Percentiles rank a stretch among this genome's conserved stretches.
Conservation (phyloP, 2,329 filamentous ascomycete species). For the Phyllachora maydis region DNA sequence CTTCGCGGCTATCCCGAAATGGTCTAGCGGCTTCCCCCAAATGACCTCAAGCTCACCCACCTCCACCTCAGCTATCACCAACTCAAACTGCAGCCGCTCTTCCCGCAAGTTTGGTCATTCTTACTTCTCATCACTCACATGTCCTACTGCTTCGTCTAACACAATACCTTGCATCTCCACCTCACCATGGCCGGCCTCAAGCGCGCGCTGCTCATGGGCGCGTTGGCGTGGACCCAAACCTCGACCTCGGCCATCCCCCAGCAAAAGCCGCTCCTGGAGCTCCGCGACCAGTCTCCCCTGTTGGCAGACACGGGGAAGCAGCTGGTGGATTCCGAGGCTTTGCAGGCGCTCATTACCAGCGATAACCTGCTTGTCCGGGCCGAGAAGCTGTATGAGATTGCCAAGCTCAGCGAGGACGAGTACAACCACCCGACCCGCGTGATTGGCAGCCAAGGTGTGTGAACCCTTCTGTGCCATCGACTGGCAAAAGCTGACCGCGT, state of each 20-base stretch:
- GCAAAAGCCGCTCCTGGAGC: constrained; percentile 7
- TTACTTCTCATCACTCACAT: too few relatives aligned
- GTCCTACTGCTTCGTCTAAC: too few relatives aligned
- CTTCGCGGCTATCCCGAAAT: too few relatives aligned
- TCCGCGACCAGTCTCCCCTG: constrained; percentile 1
- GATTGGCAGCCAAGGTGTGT: constrained; percentile 41
- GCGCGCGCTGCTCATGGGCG: too few relatives aligned
- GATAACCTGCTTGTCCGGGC: constrained; percentile 37
- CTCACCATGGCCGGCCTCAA: too few relatives aligned
- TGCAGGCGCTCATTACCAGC: constrained; percentile 34
- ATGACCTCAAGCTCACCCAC: too few relatives aligned
- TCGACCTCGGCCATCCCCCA: constrained; percentile 7
- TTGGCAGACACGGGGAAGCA: constrained; percentile 10
- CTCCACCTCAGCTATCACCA: too few relatives aligned
- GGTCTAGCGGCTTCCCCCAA: too few relatives aligned
- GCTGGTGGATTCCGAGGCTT: constrained; percentile 27
- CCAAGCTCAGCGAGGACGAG: constrained; percentile 33
- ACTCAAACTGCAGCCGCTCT: too few relatives aligned
- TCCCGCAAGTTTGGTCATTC: too few relatives aligned
- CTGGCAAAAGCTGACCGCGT: constrained; percentile 2
- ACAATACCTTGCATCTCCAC: too few relatives aligned
- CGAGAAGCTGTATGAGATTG: constrained; percentile 39
- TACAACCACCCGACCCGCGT: constrained; percentile 51
- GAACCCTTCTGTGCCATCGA: constrained; percentile 1
- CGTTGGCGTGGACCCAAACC: too few relatives aligned